phyloP scores from a whole-genome alignment of 148 eudicot genomes.

The Fallopia convolvulus region DNA sequence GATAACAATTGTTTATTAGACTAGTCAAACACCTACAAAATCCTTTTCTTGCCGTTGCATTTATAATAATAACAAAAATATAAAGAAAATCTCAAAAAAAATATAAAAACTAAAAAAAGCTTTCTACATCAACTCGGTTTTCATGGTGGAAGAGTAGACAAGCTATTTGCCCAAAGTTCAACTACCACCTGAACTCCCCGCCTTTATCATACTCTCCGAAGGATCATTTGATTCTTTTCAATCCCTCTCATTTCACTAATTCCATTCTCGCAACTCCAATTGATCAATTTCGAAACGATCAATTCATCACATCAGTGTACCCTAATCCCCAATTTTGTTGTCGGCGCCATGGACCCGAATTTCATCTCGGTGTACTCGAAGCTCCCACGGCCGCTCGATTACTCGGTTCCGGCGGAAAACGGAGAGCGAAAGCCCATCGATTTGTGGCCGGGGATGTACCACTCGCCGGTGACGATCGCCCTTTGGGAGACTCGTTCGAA shows the following conservation, averaged over 20 bases:
- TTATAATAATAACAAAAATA: no score
- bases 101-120: no score
- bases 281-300: not conserved
- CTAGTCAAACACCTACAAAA: no score
- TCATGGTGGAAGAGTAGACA: not conserved
- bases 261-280: not conserved
- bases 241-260: not conserved
- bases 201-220: not conserved
- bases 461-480: constrained; percentile 85
- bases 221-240: no score
- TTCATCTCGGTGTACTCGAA: constrained; percentile 64
- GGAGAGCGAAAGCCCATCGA: constrained; percentile 45
- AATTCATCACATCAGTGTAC: not conserved
- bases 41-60: no score
- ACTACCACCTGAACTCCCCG: constrained; percentile 7
- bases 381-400: constrained; percentile 44
- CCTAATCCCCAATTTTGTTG: not conserved
- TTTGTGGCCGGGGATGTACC: constrained; percentile 99
- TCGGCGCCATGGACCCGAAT: constrained; percentile 17
- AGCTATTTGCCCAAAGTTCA: not conserved
- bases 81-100: no score
- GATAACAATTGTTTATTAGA: no score
- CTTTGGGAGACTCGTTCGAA: constrained; percentile 78
- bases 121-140: no score
- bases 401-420: constrained; percentile 23